Conservation (phyloP, 2,329 filamentous ascomycete genomes). For the Juglanconis oblonga region DNA sequence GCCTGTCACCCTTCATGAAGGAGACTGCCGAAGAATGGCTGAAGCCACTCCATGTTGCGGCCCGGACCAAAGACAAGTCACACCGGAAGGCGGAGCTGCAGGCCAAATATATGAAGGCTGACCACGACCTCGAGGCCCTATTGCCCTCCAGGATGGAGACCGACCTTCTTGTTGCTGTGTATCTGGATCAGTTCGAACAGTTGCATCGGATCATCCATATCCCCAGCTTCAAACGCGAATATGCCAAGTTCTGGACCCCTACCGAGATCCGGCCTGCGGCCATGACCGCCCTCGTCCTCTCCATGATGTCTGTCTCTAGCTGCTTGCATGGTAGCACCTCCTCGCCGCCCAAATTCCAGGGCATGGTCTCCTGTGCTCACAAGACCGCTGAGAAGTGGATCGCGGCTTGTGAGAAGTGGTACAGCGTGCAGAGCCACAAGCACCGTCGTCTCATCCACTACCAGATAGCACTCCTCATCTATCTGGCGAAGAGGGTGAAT, state of each 20-base stretch:
- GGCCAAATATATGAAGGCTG: slow-evolving; percentile 43
- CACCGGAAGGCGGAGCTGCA: slow-evolving; percentile 53
- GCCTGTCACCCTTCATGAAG: slow-evolving; percentile 59
- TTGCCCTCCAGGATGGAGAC: slow-evolving; percentile 46
- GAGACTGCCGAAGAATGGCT: slow-evolving; percentile 62
- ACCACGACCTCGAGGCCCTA: slow-evolving; percentile 48
- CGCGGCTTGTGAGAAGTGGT: slow-evolving; percentile 53
- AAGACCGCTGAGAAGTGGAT: slow-evolving; percentile 56
- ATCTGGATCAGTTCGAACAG: slow-evolving; percentile 54
- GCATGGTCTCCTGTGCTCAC: slow-evolving; percentile 56
- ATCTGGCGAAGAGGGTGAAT: slow-evolving; percentile 60
- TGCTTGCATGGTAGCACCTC: slow-evolving; percentile 49
- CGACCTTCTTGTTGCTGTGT: slow-evolving; percentile 47
- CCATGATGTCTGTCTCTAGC: slow-evolving; percentile 58
- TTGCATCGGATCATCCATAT: slow-evolving; percentile 58
- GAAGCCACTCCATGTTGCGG: slow-evolving; percentile 53
- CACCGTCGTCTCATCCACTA: slow-evolving; percentile 59
- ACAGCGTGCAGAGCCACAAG: slow-evolving; percentile 56
- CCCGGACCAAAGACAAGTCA: slow-evolving; percentile 51
- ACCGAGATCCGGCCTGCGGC: slow-evolving; percentile 44
- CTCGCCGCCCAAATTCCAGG: slow-evolving; percentile 50
- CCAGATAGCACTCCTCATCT: slow-evolving; percentile 58
- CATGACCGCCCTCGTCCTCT: slow-evolving; percentile 56
- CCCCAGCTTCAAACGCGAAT: slow-evolving; percentile 54
- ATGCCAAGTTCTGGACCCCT: slow-evolving; percentile 53